These are phyloP conservation scores for Colletotrichum acutatum DNA, from an alignment of 2,329 filamentous ascomycete species.

Conservation along the genomic window DNA sequence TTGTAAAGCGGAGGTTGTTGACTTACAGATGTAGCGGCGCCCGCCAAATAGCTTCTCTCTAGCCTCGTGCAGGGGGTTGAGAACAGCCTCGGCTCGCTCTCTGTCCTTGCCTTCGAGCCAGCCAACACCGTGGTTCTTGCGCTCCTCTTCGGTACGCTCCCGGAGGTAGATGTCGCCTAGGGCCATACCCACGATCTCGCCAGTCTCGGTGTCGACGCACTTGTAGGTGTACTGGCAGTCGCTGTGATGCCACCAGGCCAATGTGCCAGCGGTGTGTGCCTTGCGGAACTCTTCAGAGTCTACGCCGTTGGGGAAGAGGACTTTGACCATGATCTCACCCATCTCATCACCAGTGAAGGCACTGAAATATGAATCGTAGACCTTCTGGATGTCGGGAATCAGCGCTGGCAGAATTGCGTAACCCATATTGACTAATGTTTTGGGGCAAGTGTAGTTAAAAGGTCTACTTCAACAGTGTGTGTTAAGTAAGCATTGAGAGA, in stretches of 20 bases:
- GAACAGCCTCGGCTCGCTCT: conserved; percentile 54
- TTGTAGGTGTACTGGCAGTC: conserved; percentile 58
- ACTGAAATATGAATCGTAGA: conserved; percentile 59
- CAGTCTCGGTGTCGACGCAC: conserved; percentile 55
- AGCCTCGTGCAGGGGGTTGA: conserved; percentile 53
- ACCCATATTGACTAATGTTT: conserved; percentile 43
- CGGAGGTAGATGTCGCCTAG: conserved; percentile 55
- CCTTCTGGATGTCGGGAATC: conserved; percentile 55
- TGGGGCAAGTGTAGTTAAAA: too few relatives aligned
- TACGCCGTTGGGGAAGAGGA: conserved; percentile 52
- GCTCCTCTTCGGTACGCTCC: conserved; percentile 52
- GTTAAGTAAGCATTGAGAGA: too few relatives aligned
- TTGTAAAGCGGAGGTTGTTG: background rate
- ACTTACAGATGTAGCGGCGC: conserved; percentile 54
- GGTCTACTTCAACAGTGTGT: too few relatives aligned
- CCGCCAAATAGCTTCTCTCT: conserved; percentile 54
- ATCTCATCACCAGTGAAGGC: conserved; percentile 54
- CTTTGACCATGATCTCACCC: conserved; percentile 52
- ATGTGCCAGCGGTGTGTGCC: conserved; percentile 53
- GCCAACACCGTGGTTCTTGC: conserved; percentile 54
- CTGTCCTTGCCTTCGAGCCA: conserved; percentile 57
- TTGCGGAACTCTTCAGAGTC: conserved; percentile 52
- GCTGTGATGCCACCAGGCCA: conserved; percentile 51
- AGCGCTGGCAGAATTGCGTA: conserved; percentile 57
- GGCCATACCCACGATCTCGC: conserved; percentile 58